These are phyloP conservation scores for Pharnaceum exiguum DNA, from an alignment of 148 eudicot species.

Conservation along the genomic window DNA sequence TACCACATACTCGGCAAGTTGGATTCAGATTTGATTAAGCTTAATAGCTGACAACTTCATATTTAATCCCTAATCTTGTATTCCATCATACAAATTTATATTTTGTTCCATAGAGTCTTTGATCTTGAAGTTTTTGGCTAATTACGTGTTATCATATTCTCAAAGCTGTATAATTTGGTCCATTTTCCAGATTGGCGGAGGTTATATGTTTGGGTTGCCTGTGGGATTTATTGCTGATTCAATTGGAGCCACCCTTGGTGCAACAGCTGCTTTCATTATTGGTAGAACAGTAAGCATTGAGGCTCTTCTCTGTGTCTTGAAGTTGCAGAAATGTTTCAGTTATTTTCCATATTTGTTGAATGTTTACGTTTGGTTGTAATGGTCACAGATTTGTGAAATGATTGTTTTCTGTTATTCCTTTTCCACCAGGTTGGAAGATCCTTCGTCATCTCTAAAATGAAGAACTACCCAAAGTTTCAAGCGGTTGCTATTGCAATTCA, in stretches of 20 bases:
- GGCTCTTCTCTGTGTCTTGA: not conserved
- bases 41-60: not conserved
- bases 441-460: conserved; percentile 41
- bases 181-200: conserved; percentile 80
- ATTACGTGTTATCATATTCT: conserved; percentile 5
- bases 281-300: conserved; percentile 81
- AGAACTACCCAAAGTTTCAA: conserved; percentile 43
- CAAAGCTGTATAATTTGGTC: not conserved
- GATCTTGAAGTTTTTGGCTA: not conserved
- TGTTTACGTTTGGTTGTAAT: not conserved
- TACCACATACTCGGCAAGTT: no score
- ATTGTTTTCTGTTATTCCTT: not conserved
- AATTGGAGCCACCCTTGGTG: conserved; percentile 83
- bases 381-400: not conserved
- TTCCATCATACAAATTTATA: not conserved
- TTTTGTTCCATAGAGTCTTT: not conserved
- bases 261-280: conserved; percentile 79
- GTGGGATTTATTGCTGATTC: conserved; percentile 93
- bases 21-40: no score
- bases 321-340: not conserved
- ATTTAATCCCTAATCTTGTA: not conserved
- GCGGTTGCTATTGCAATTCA: conserved; percentile 44
- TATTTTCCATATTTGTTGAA: not conserved
- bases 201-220: conserved; percentile 92
- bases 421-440: conserved; percentile 39